Evolutionary conservation across 169 alveolate species (phyloP).

Genomic region (Eimeria falciformis): DNA sequence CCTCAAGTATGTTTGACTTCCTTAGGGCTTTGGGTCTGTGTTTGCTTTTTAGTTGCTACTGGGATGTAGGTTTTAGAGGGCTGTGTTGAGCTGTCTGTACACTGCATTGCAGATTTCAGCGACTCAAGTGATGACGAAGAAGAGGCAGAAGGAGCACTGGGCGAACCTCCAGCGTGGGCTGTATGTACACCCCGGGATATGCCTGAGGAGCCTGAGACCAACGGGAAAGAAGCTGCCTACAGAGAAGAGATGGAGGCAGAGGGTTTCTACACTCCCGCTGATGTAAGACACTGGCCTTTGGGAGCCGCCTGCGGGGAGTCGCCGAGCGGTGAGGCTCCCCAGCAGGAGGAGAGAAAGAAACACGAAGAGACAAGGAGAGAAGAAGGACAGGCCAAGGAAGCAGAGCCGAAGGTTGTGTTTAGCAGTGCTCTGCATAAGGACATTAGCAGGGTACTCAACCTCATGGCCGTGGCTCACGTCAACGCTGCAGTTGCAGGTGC

Average conservation of each 20-base stretch:
- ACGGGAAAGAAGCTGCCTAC: background rate
- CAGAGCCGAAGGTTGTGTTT: background rate
- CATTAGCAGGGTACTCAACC: constrained; percentile 4
- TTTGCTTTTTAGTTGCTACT: background rate
- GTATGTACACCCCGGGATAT: background rate
- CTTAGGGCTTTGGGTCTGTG: background rate
- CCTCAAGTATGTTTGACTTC: background rate
- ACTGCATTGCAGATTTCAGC: background rate
- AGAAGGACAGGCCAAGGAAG: too few relatives aligned
- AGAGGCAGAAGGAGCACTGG: background rate
- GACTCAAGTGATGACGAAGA: constrained; percentile 22
- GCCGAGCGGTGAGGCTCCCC: too few relatives aligned
- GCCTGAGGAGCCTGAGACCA: background rate
- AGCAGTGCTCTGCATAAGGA: constrained; percentile 44
- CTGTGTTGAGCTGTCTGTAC: background rate
- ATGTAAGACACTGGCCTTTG: background rate
- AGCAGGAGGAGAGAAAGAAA: too few relatives aligned
- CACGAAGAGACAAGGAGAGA: too few relatives aligned
- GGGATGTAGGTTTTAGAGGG: background rate
- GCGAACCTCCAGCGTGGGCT: background rate
- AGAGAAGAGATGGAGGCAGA: constrained; percentile 5
- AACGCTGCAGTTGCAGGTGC: constrained; percentile 49
- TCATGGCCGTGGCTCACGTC: constrained; percentile 6
- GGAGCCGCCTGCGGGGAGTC: background rate
- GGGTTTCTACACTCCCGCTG: background rate